These are phyloP conservation scores for Pichia phayaonensis DNA, from an alignment of 805 yeast genomes.

Conservation along the genomic window DNA sequence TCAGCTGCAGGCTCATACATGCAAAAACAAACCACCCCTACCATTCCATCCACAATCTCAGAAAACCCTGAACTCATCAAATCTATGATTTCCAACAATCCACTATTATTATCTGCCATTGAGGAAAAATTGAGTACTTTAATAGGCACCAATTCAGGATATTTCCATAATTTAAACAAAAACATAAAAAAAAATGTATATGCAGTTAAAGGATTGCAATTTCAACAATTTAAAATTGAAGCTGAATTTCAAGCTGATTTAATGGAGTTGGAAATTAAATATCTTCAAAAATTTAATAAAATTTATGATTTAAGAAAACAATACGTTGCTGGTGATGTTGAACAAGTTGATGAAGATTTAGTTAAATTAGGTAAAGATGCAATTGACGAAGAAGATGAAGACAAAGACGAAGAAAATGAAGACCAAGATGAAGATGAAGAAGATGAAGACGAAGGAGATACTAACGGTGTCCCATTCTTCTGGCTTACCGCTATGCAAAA, in stretches of 20 bases:
- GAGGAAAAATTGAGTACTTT: conserved; percentile 81
- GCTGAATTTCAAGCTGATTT: conserved; percentile 87
- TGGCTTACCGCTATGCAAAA: conserved; percentile 96
- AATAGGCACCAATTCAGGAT: conserved; percentile 83
- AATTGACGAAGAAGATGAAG: conserved; percentile 37
- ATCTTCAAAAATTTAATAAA: conserved; percentile 63
- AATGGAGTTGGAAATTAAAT: conserved; percentile 78
- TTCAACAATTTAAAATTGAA: conserved; percentile 72
- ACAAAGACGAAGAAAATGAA: conserved; percentile 32
- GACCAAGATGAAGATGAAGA: conserved; percentile 37
- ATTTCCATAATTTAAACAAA: conserved; percentile 68
- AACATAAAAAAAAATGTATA: conserved; percentile 66
- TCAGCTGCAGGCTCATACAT: conserved; percentile 70
- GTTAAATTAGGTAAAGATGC: conserved; percentile 69
- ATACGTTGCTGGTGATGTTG: conserved; percentile 62
- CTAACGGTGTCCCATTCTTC: conserved; percentile 82
- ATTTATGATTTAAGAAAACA: conserved; percentile 65
- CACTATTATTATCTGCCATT: conserved; percentile 77
- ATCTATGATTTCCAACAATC: conserved; percentile 48
- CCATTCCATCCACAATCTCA: conserved; percentile 60
- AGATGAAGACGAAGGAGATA: conserved; percentile 33
- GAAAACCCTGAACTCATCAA: conserved; percentile 41
- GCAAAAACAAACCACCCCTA: conserved; percentile 45
- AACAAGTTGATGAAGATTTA: conserved; percentile 68
- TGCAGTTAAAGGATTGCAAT: conserved; percentile 78